Evolutionary conservation across 768 basidiomycete species (phyloP), one percentile per base, ranked within the genome.

Genomic region (Calocera cornea): DNA sequence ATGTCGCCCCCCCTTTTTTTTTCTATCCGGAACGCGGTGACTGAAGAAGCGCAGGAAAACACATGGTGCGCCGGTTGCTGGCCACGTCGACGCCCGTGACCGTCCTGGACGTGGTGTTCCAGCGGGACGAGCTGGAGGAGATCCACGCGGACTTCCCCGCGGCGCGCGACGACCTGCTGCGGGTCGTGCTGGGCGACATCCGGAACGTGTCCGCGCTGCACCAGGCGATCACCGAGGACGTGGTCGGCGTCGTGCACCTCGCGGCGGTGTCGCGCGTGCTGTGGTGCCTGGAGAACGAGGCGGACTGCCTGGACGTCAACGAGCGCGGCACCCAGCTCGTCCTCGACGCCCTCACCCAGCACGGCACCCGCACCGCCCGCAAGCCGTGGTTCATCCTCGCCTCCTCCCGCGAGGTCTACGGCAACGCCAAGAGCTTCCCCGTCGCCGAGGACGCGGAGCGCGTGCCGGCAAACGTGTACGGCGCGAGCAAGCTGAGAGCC

Each of bases 311-410:
- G 54, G 71, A 71, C 66, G 71, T 73, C 60, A 73, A 73, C 64
- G 69, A 70, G n/a, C 63, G 70, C 16, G 72, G 72, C 22, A 72
- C 72, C 3, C 63, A 71, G n/a, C 38, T 47, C 29, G 68, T 73
- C 0, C 44, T 73, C 29, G 64, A 71, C 34, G 66, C 70, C 10
- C 40, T 69, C 3, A 44, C 50, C 0, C 40, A 41, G 33, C 34
- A 66, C 2, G 66, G 66, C 36, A 33, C 41, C 27, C 66, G 49
- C n/a, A 65, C 65, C 19, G 47, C n/a, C 1, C 64, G 69, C 19
- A 66, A 68, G 1, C 74, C 75, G 17, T 77, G 76, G 76, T 68
- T 76, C 38, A 67, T 77, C 34, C 63, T 72, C 31, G 72, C 70
- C 12, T 73, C 72, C 0, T 71, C 72, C 33, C 69, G 73, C 64